Conservation (phyloP, 805 yeast species). For the Vanderwaltozyma verrucispora region DNA sequence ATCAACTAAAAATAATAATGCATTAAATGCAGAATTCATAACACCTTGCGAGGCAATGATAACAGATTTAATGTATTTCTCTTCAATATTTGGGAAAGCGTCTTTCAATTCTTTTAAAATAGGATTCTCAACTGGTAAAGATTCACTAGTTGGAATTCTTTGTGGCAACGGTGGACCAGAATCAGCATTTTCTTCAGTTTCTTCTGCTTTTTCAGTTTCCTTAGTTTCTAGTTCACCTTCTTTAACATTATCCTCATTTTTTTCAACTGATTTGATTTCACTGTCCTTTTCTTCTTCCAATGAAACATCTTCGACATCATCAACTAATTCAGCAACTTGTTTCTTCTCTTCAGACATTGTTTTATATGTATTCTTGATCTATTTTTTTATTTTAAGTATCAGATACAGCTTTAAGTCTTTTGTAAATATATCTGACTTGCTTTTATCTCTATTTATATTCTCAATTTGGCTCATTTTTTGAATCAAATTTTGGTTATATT, state of each 20-base stretch:
- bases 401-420: no score
- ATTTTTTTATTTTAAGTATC: no score
- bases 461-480: no score
- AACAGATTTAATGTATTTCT: constrained; percentile 60
- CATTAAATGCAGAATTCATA: constrained; percentile 81
- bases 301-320: constrained; percentile 2
- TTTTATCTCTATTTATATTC: no score
- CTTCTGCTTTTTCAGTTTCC: constrained; percentile 2
- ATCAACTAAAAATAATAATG: constrained; percentile 69
- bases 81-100: constrained; percentile 78
- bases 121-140: constrained; percentile 15
- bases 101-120: constrained; percentile 50
- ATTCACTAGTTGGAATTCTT: constrained; percentile 10
- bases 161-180: constrained; percentile 20
- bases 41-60: constrained; percentile 78
- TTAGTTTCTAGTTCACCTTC: constrained; percentile 6
- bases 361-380: no score
- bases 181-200: constrained; percentile 1
- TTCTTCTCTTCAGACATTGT: neutral
- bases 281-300: constrained; percentile 1
- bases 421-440: no score
- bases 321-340: neutral
- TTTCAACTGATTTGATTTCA: no score
- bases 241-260: constrained; percentile 6
- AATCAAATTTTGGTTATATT: no score